Base-by-base conservation (phyloP, 1,139 yeast species). In the Yamadazyma atmosphaerica region DNA sequence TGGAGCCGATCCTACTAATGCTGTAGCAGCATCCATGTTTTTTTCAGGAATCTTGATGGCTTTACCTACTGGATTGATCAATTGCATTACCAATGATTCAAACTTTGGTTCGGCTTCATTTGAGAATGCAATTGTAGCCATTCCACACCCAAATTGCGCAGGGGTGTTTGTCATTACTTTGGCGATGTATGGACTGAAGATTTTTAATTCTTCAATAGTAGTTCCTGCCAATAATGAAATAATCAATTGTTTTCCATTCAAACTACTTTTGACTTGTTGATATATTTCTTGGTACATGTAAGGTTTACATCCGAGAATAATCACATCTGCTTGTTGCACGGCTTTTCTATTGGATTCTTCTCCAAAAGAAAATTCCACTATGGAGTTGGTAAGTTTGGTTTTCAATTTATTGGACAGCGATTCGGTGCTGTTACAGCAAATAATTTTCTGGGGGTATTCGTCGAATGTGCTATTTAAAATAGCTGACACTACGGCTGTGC, bases 111-210 rank as follows among this genome's bases (percentile, higher is more conserved):
- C 67, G 10, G 79, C 78, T 21, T 64, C 67, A 12, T 65, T 52
- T n/a, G 86, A 71, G 49, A 83, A 81, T 3, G 92, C 78, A 17
- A 92, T 81, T 17, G 88, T 90, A 7, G 98, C 96, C 75, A 94
- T 88, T 37, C 98, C 98, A 54, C 83, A 79, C 6, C 97, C 96
- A 60, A 72, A 83, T 60, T 83, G 86, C 31, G 97, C 95, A 4
- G 98, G 98, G 0, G 98, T 92, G 63, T 92, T 92, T 42, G 98
- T 92, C 96, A 94, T 90, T n/a, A 94, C 95, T 49, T 95, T 79
- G 35, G 95, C 88, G 34, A 90, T 81, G 37, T 72, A 66, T 4
- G 68, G 59, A 6, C 89, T 69, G 56, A 76, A 77, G 3, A 63
- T 58, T 22, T 65, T 56, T 52, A 90, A 73, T 56, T 84, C 87